Evolutionary conservation across 495 filamentous ascomycete genomes (phyloP), one percentile per base, ranked within the genome.

Genomic region (Glonium stellatum): DNA sequence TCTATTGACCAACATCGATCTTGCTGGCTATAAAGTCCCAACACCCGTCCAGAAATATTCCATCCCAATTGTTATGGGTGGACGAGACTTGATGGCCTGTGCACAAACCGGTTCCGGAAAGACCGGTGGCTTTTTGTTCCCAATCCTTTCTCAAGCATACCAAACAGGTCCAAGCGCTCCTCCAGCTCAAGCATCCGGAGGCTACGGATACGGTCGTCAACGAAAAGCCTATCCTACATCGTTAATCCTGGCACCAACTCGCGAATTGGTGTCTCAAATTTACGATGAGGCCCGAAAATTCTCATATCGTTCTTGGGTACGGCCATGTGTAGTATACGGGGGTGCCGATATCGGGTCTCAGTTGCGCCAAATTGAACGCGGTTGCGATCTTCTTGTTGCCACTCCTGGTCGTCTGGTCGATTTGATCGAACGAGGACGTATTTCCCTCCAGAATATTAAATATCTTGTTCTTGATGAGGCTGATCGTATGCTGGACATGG

Each of bases 401-500:
- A 98, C 93, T 51, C 93, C 93, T 61, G 93, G 93, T 75, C 89
- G 93, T 81, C 82, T 97, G 52, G 92, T 97, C 67, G 93, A 98
- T 75, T 79, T 98, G 71, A 95, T 98, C 65, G 95, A 97, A 80
- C 89, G 95, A 78, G 93, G 95, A 65, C 92, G 93, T 71, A 97
- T 98, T 73, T 96, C 92, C 12, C 84, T 97, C 39, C 79, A 83
- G 64, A 96, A 93, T 78, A 97, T 97, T 84, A 97, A 96, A 77
- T 98, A 97, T 70, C 80, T 98, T n/a, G 89, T 98, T 64, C 87
- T 98, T 39, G 93, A 98, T 67, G 93, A 98, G 81, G 93, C 93
- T 74, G 93, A 98, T 79, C 95, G 95, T 74, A 97, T 98, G 93
- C 78, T 98, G 82, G 93, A 98, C 79, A 97, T 98, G 93, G 93